Evolutionary conservation across 2,329 filamentous ascomycete species (phyloP).

Genomic region (Ophiostoma novo-ulmi): DNA sequence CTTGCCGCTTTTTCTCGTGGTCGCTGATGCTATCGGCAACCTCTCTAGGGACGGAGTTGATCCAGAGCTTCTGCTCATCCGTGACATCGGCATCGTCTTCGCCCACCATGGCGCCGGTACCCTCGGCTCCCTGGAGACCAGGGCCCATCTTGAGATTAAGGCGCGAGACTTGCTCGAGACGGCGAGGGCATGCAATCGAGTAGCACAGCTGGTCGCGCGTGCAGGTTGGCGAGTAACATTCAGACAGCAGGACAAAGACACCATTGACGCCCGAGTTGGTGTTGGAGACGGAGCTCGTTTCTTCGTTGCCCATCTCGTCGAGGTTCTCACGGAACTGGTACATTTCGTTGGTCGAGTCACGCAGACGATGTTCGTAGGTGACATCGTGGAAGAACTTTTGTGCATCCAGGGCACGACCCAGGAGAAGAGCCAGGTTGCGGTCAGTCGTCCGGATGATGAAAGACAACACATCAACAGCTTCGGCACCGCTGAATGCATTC

Average conservation of each 20-base stretch:
- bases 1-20: slow-evolving; percentile 92
- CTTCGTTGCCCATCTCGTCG: slow-evolving; percentile 78
- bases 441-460: slow-evolving; percentile 98
- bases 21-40: slow-evolving; percentile 85
- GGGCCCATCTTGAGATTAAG: slow-evolving; percentile 90
- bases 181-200: slow-evolving; percentile 90
- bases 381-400: slow-evolving; percentile 99
- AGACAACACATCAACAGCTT: slow-evolving; percentile 90
- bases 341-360: slow-evolving; percentile 90
- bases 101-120: slow-evolving; percentile 48
- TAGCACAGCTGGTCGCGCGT: slow-evolving; percentile 94
- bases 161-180: slow-evolving; percentile 89
- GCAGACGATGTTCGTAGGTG: slow-evolving; percentile 90
- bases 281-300: slow-evolving; percentile 45
- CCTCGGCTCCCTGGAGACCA: slow-evolving; percentile 65
- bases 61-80: slow-evolving; percentile 98
- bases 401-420: slow-evolving; percentile 88
- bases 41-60: slow-evolving; percentile 95
- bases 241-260: slow-evolving; percentile 90
- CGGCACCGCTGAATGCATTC: slow-evolving; percentile 90
- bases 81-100: slow-evolving; percentile 80
- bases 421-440: slow-evolving; percentile 82
- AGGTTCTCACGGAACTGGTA: slow-evolving; percentile 95
- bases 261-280: slow-evolving; percentile 62
- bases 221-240: slow-evolving; percentile 97